Evolutionary conservation across 192 early-diverging fungal species (phyloP), one percentile per base, ranked within the genome.

Genomic region (Dispira simplex): DNA sequence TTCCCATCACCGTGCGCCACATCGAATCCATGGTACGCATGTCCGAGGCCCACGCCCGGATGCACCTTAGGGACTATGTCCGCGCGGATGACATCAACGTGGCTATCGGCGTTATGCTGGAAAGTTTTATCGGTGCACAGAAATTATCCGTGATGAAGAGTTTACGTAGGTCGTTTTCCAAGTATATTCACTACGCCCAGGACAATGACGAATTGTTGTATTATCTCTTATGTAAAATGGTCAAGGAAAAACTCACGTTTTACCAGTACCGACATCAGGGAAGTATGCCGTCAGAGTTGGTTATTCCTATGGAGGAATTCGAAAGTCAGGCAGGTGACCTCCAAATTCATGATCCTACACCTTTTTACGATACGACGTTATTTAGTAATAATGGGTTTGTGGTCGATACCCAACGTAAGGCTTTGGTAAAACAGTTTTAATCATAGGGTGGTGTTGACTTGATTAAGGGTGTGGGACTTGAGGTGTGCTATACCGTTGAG

Each of bases 21-120:
- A 77, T 90, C 59, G 90, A 92, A 68, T 85, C 87, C 3, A 92
- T 90, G 82, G 80, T 92, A 44, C 86, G 90, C 13, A 73, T 92
- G 76, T 76, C 88, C 10, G 90, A 92, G 69, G 88, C 90, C 0
- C 85, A 95, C 67, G 95, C 95, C 11, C 86, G 87, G 63, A 96
- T 98, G 92, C 95, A 98, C 64, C 75, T 98, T 64, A 87, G 92
- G 44, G 90, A 92, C 67, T 83, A 86, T 64, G 93, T 95, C 1
- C 83, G 87, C 44, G 81, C 86, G 44, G 91, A 90, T 71, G 95
- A 98, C 70, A 77, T 98, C 11, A 90, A 98, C 65, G 83, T 91
- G 63, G 95, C 95, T 0, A 95, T 95, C 66, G 78, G 86, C 13
- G 90, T 93, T 8, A 87, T 87, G 46, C 71, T 98, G 58, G 83